phyloP scores from a whole-genome alignment of 2,329 filamentous ascomycete genomes.

The Dothiorella sarmentorum region DNA sequence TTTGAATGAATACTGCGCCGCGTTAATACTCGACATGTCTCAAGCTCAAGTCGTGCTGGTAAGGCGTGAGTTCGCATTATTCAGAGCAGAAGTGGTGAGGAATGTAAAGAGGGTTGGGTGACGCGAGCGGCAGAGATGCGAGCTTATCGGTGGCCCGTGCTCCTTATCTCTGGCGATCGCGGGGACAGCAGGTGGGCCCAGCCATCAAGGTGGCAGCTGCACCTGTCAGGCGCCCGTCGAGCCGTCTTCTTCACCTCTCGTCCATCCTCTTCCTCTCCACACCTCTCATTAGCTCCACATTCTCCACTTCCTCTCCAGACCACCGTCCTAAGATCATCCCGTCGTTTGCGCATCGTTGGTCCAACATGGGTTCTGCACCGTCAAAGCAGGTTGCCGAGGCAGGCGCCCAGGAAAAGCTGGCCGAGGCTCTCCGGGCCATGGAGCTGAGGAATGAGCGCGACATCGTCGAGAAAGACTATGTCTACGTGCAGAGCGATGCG shows the following conservation, averaged over 20 bases:
- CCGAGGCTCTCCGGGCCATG: slow-evolving; percentile 43
- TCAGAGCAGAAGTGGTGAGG: no score
- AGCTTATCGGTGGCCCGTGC: neutral
- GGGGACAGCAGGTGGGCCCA: neutral
- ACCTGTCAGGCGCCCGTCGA: neutral
- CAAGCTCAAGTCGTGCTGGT: no score
- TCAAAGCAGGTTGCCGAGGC: slow-evolving; percentile 33
- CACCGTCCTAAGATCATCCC: no score
- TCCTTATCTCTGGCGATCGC: neutral
- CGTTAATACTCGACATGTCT: neutral
- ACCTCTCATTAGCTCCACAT: neutral
- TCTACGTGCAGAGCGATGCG: slow-evolving; percentile 50
- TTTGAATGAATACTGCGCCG: no score
- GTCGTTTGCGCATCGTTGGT: neutral
- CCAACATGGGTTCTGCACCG: slow-evolving; percentile 33
- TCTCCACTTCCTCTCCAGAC: no score
- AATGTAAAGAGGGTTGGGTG: neutral
- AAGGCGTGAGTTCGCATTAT: no score
- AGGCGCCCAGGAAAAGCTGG: slow-evolving; percentile 37
- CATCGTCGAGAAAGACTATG: slow-evolving; percentile 49
- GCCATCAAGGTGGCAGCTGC: slow-evolving; percentile 17
- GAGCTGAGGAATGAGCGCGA: slow-evolving; percentile 42
- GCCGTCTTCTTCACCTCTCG: neutral
- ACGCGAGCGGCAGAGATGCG: neutral
- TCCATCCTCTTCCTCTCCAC: neutral